These are phyloP conservation scores for Cairneyella variabilis DNA, from an alignment of 495 filamentous ascomycete species.

Conservation along the genomic window DNA sequence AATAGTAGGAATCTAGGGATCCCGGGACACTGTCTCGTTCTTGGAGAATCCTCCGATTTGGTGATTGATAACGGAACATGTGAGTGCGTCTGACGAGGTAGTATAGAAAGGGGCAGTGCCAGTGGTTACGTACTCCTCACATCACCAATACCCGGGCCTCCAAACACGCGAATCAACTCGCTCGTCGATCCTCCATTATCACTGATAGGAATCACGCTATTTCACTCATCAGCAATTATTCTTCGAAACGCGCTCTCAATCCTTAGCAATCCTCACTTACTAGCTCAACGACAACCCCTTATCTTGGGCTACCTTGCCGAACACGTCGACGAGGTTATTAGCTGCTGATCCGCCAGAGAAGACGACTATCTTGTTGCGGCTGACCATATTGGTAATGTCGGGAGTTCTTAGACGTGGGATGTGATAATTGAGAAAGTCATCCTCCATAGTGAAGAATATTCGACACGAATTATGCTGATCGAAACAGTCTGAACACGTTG, in stretches of 20 bases:
- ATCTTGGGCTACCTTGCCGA: constrained; percentile 67
- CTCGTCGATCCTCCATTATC: constrained; percentile 93
- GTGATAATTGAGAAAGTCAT: too few relatives aligned
- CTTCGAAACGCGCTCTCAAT: constrained; percentile 3
- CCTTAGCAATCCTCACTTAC: constrained; percentile 16
- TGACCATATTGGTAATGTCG: background rate
- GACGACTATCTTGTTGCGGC: constrained; percentile 57
- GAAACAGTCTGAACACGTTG: too few relatives aligned
- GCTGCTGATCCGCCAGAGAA: constrained; percentile 90
- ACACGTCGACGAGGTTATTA: constrained; percentile 91
- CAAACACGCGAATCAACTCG: constrained; percentile 88
- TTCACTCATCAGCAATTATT: constrained; percentile 11
- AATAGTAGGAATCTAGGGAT: too few relatives aligned
- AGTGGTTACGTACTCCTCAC: constrained; percentile 82
- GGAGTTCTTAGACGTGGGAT: too few relatives aligned
- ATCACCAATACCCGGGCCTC: constrained; percentile 90
- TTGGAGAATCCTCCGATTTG: too few relatives aligned
- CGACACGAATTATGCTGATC: too few relatives aligned
- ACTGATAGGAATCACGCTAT: constrained; percentile 79
- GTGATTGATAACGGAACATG: too few relatives aligned
- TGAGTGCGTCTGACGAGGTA: too few relatives aligned
- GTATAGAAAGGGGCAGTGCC: too few relatives aligned
- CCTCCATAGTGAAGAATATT: too few relatives aligned
- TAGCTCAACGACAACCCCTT: constrained; percentile 70
- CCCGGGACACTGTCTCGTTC: too few relatives aligned